These are phyloP conservation scores for Austropuccinia psidii DNA, from an alignment of 1,284 basidiomycete species.

Conservation along the genomic window DNA sequence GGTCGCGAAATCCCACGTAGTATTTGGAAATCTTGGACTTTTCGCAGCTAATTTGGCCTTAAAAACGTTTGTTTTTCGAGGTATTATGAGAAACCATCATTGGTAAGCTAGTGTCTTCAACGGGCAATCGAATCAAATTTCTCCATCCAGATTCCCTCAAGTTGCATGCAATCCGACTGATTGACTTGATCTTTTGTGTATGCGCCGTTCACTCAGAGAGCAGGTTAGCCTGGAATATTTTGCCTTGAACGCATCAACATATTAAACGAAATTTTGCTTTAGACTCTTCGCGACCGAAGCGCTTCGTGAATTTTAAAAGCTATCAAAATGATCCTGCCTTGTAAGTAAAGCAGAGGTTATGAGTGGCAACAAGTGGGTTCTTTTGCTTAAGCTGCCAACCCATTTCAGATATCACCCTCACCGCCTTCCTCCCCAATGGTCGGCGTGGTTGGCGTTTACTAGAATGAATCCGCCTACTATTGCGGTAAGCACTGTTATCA, in stretches of 20 bases:
- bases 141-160: background rate
- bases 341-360: background rate
- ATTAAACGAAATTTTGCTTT: background rate
- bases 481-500: background rate
- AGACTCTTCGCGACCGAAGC: conserved; percentile 10
- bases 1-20: background rate
- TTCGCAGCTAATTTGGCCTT: background rate
- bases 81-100: conserved; percentile 12
- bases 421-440: conserved; percentile 29
- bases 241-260: background rate
- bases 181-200: background rate
- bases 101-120: background rate
- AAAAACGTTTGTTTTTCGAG: background rate
- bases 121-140: background rate
- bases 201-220: background rate
- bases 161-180: background rate
- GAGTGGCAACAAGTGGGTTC: background rate
- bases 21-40: background rate
- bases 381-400: background rate
- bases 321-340: conserved; percentile 17
- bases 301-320: conserved; percentile 18
- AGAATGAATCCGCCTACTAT: background rate
- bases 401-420: conserved; percentile 24
- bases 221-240: background rate
- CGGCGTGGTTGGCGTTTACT: conserved; percentile 30